Evolutionary conservation across 257 asterid genomes (phyloP), one percentile per base, ranked within the genome.

Genomic region (Solanum chiquidenum): DNA sequence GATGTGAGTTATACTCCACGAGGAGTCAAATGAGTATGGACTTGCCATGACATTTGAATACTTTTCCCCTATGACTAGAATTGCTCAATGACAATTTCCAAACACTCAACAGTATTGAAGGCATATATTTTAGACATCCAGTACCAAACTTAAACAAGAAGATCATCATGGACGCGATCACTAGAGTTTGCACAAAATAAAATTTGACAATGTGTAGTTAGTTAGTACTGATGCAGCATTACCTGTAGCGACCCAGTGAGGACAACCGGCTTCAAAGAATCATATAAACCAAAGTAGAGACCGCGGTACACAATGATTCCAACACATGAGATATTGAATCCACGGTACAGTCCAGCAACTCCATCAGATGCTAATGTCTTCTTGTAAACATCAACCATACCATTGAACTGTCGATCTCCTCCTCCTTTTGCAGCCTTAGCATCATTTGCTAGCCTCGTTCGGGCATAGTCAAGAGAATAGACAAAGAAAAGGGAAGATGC

Each of bases 271-370:
- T 91, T 91, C 91, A 91, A 76, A 10, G 93, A 91, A 64, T 91
- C 93, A 21, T 91, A 91, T 89, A 90, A 76, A 58, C 93, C 93
- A 71, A 91, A 91, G 90, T 91, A 91, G 87, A 91, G 91, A 76
- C 93, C 93, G 0, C 93, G 93, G 84, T 91, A 91, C 55, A 91
- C 93, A 83, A 91, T 89, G 89, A 91, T 91, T 9, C 93, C 93
- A 46, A 90, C 92, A 84, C 93, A 91, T 29, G 93, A 91, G 52
- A 91, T 91, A 44, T 89, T 90, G 88, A 91, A 91, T 60, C 93
- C 93, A 69, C 93, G 93, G 73, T 91, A 90, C 40, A 91, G 92
- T 58, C 93, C 93, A 58, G 91, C 92, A 68, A 91, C 31, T 20
- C 93, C 93, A 86, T 91, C 93, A 55, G 92, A 86, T 42, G 89